These are phyloP conservation scores for Cephaloascus fragrans DNA, from an alignment of 805 yeast genomes.

Conservation along the genomic window DNA sequence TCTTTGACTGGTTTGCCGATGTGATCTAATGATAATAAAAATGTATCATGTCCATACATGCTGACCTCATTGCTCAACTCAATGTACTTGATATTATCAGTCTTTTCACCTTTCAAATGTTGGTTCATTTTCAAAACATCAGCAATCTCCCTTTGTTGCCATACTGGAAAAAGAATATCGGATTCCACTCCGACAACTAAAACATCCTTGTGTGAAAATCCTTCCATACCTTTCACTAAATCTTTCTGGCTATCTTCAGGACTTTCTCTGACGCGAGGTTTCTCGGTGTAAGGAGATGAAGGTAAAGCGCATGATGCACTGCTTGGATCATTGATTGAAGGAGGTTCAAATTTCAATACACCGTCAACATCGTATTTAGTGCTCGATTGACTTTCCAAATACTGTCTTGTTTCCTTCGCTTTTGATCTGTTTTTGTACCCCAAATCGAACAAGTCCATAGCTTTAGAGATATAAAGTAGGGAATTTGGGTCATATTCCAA, in stretches of 20 bases:
- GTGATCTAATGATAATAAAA: conserved; percentile 66
- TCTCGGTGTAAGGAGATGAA: conserved; percentile 41
- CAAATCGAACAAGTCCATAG: conserved; percentile 89
- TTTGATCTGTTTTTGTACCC: conserved; percentile 36
- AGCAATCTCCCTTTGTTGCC: conserved; percentile 86
- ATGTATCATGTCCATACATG: conserved; percentile 87
- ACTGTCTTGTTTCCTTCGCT: conserved; percentile 29
- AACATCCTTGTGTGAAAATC: conserved; percentile 53
- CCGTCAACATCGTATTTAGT: conserved; percentile 20
- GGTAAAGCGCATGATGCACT: conserved; percentile 29
- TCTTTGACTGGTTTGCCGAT: conserved; percentile 67
- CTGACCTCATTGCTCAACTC: conserved; percentile 74
- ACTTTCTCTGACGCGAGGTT: conserved; percentile 36
- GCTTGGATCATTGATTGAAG: conserved; percentile 3
- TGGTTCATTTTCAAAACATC: conserved; percentile 37
- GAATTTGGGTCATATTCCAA: conserved; percentile 88
- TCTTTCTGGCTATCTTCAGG: conserved; percentile 52
- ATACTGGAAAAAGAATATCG: conserved; percentile 83
- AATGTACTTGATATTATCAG: conserved; percentile 42
- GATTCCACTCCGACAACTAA: conserved; percentile 88
- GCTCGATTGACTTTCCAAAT: conserved; percentile 5
- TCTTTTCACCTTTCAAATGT: conserved; percentile 19
- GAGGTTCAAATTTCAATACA: conserved; percentile 1
- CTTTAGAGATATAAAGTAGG: conserved; percentile 77
- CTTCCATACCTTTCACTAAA: conserved; percentile 52